Conservation (phyloP, 768 basidiomycete genomes). For the Xerocomellus dryophilus region DNA sequence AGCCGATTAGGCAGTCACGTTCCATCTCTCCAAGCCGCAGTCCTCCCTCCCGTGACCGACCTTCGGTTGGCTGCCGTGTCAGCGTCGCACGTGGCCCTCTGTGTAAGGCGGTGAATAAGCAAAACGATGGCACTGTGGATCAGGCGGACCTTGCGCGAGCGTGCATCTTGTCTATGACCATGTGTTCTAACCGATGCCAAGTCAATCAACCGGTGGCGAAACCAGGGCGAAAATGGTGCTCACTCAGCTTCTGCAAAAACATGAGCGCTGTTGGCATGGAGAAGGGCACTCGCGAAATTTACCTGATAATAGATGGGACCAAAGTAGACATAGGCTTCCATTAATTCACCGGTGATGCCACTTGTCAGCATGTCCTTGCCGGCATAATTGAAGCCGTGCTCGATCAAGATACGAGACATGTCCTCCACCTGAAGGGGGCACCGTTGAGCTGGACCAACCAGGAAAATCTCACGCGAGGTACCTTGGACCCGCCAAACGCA, state of each 20-base stretch:
- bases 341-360: constrained; percentile 94
- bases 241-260: constrained; percentile 81
- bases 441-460: constrained; percentile 7
- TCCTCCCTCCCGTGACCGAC: constrained; percentile 96
- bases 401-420: constrained; percentile 94
- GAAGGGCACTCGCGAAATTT: constrained; percentile 20
- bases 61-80: constrained; percentile 97
- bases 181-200: constrained; percentile 62
- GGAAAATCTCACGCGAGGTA: constrained; percentile 23
- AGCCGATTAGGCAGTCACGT: constrained; percentile 95
- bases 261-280: constrained; percentile 4
- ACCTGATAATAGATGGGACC: constrained; percentile 98
- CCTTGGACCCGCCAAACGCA: constrained; percentile 98
- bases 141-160: constrained; percentile 80
- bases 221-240: constrained; percentile 28
- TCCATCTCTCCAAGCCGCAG: constrained; percentile 99
- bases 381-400: constrained; percentile 93
- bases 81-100: constrained; percentile 95
- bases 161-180: constrained; percentile 99
- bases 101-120: constrained; percentile 11
- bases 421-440: constrained; percentile 72
- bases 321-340: constrained; percentile 98
- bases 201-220: constrained; percentile 9
- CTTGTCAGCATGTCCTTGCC: constrained; percentile 99
- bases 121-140: background rate